Conservation (phyloP, 2,329 filamentous ascomycete species). For the Phialophora verrucosa region DNA sequence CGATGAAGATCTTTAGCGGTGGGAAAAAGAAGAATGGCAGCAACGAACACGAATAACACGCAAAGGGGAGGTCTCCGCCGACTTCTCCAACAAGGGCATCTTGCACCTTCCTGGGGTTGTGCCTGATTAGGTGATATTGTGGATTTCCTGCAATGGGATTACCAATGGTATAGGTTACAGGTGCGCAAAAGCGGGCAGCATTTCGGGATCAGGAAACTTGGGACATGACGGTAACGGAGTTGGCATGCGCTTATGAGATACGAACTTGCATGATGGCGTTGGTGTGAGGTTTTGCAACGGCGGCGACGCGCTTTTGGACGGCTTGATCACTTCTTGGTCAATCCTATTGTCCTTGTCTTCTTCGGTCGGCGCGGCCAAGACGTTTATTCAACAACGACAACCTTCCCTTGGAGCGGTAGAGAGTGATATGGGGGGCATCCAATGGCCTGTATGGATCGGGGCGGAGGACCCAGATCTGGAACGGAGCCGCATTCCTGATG, state of each 20-base stretch:
- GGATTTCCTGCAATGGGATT: slow-evolving; percentile 21
- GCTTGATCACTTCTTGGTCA: neutral
- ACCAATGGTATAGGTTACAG: slow-evolving; percentile 9
- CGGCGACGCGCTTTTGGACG: neutral
- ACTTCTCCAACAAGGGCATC: slow-evolving; percentile 10
- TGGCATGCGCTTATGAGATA: slow-evolving; percentile 37
- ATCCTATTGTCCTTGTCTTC: neutral
- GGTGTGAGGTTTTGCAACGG: slow-evolving; percentile 12
- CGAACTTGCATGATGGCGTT: slow-evolving; percentile 35
- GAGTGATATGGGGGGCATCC: neutral
- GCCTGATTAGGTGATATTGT: slow-evolving; percentile 17
- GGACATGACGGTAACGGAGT: slow-evolving; percentile 16
- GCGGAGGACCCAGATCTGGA: neutral
- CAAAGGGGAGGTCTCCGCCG: slow-evolving; percentile 1
- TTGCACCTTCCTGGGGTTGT: slow-evolving; percentile 1
- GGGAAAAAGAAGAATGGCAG: slow-evolving; percentile 40
- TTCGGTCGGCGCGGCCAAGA: neutral
- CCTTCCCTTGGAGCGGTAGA: neutral
- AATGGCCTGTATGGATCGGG: neutral
- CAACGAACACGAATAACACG: slow-evolving; percentile 32
- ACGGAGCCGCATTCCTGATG: slow-evolving; percentile 8
- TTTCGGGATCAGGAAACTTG: slow-evolving; percentile 16
- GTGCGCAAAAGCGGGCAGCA: slow-evolving; percentile 28
- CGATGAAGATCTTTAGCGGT: slow-evolving; percentile 51
- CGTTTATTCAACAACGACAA: neutral